Conservation (phyloP, 257 asterid species). For the Eustoma russellianum region DNA sequence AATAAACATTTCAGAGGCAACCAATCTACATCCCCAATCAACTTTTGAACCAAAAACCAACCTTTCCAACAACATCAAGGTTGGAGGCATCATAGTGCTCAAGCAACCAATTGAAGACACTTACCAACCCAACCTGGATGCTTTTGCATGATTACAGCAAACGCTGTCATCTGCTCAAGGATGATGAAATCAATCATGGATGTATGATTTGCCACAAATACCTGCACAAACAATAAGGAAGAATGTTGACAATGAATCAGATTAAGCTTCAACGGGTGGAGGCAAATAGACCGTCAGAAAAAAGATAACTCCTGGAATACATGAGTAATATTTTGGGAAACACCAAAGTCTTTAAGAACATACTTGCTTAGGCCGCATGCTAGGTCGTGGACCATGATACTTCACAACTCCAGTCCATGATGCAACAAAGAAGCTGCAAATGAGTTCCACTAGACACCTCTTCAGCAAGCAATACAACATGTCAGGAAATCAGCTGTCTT, state of each 20-base stretch:
- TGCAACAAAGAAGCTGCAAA: constrained; percentile 96
- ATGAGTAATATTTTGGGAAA: too few relatives aligned
- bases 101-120: constrained; percentile 12
- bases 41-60: background rate
- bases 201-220: constrained; percentile 96
- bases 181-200: constrained; percentile 97
- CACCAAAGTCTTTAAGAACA: constrained; percentile 1
- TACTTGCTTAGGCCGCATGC: constrained; percentile 97
- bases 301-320: background rate
- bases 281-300: background rate
- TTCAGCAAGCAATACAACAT: constrained; percentile 2
- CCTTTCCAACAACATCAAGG: background rate
- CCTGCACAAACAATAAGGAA: constrained; percentile 38
- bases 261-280: background rate
- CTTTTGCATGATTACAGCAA: constrained; percentile 99
- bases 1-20: too few relatives aligned
- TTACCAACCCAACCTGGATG: constrained; percentile 99
- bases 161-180: constrained; percentile 98
- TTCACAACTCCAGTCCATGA: constrained; percentile 99
- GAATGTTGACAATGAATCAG: background rate
- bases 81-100: background rate
- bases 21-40: too few relatives aligned
- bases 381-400: constrained; percentile 97
- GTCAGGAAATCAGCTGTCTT: background rate
- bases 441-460: constrained; percentile 79